Base-by-base conservation (phyloP, 2,329 filamentous ascomycete species). In the Colletotrichum tropicale region DNA sequence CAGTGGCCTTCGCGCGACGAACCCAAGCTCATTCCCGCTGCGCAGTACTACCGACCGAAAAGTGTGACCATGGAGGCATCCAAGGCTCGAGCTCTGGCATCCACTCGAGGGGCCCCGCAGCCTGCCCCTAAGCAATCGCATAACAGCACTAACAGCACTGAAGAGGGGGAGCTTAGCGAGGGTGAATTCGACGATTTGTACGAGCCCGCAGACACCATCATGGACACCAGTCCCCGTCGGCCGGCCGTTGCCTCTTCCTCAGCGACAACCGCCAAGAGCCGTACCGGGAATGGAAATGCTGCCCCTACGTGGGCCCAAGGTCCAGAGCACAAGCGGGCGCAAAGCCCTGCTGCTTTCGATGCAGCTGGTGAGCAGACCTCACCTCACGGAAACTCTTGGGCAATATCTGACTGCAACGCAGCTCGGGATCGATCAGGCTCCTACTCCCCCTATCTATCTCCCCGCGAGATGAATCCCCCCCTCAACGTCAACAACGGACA, bases 101-200 rank as follows among this genome's bases (percentile, higher is more conserved):
- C 28, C 7, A 66, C 64, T n/a, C 55, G 30, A 7, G 36, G 16
- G 18, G 32, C 18, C 24, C 30, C 61, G 8, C 56, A 43, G 16
- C 26, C 26, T 36, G 30, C 58, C n/a, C n/a, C 71, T 3, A 70
- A 62, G 28, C 65, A 52, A 18, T 26, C 24, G 15, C 18, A 58
- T 6, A 70, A 56, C 15, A 43, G 55, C n/a, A 28, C 61, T 15
- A 77, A 78, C 8, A 80, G 80, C 48, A 78, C 70, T 4, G 78
- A 97, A 80, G 95, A 98, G 80, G 94, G 94, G 18, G 95, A 98
- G 82, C 83, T 97, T 34, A 94, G 92, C 77, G 95, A 96, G 79
- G 90, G 88, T 21, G 92, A 93, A 79, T 88, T 89, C 65, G 89
- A 92, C 66, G 89, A 92, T 78, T 79, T 89, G 4, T 91, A 92